Base-by-base conservation (phyloP, 352 stramenopile genomes). In the Phytophthora pinifolia region DNA sequence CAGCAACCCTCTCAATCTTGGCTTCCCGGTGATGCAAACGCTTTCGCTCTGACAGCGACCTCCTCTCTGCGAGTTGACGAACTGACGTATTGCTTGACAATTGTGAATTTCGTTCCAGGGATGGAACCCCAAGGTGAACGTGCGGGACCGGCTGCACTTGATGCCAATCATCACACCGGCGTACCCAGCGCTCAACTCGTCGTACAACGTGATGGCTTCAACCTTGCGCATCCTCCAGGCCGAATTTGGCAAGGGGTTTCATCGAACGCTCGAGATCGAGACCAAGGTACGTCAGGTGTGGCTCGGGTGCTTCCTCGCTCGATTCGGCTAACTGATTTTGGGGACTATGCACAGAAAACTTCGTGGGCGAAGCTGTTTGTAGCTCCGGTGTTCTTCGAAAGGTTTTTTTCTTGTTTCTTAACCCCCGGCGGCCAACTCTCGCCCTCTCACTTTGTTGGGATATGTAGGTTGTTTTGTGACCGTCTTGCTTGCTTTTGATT, bases 101-200 rank as follows among this genome's bases (percentile, higher is more conserved):
- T 27, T 27, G 15, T 64, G 12, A 5, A 15, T 57, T 15, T 51
- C 22, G 15, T 18, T 6, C 31, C 27, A 96, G 80, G 82, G 86
- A 22, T 98, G 92, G 92, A 96, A 97, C 51, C 88, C 91, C 9
- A 90, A 86, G 57, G 39, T 63, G 8, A 92, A 96, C 55, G 72
- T 75, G 15, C 73, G 80, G 6, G 94, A 99, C 70, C 74, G 86
- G 15, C 67, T 74, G 17, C 94, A 99, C 61, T 65, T 99, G 34
- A 99, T 99, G 96, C 97, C 97, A 14, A 99, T 99, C 65, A 98
- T 99, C 62, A 99, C 98, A 2, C 98, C 98, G 4, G 92, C 94
- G 37, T 99, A 98, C 66, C 98, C 98, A 10, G 88, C 81, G 13
- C 98, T 98, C 82, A 99, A 99, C 70, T 99, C 96, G 34, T 97